Percentiles rank a stretch among this genome's conserved stretches.
phyloP scores from a whole-genome alignment of 352 stramenopile species.

The Thalassiosira delicatula region DNA sequence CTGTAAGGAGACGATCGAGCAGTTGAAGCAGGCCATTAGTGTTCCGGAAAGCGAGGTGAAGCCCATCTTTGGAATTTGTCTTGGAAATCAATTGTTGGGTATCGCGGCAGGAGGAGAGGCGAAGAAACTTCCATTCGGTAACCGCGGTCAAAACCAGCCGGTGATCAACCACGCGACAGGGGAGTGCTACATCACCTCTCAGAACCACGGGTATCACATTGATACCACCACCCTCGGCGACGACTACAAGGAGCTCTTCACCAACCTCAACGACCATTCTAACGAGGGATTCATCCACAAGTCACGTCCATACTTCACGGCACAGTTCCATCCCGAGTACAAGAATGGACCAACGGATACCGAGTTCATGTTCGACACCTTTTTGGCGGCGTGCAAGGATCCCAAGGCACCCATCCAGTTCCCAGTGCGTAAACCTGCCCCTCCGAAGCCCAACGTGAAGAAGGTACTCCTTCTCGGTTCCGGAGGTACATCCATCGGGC shows the following conservation, averaged over 20 bases:
- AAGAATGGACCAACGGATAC: conserved; percentile 91
- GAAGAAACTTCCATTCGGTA: conserved; percentile 98
- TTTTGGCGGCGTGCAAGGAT: conserved; percentile 82
- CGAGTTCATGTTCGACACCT: conserved; percentile 98
- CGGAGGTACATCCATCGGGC: conserved; percentile 97
- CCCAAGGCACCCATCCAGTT: conserved; percentile 77
- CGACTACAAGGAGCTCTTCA: conserved; percentile 96
- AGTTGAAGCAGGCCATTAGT: conserved; percentile 88
- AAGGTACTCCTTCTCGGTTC: conserved; percentile 97
- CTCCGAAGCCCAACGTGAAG: conserved; percentile 74
- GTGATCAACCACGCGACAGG: conserved; percentile 95
- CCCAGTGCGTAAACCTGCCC: conserved; percentile 76
- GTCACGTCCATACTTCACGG: conserved; percentile 96
- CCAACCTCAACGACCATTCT: conserved; percentile 97
- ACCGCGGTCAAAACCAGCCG: conserved; percentile 98
- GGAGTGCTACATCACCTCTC: conserved; percentile 97
- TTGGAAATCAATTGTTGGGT: conserved; percentile 97
- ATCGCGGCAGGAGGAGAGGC: conserved; percentile 93
- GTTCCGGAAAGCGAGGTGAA: conserved; percentile 64
- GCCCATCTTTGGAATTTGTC: conserved; percentile 98
- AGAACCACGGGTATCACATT: conserved; percentile 98
- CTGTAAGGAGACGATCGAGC: conserved; percentile 90
- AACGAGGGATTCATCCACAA: conserved; percentile 99
- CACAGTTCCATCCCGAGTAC: conserved; percentile 98
- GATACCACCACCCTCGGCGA: conserved; percentile 89